phyloP scores from a whole-genome alignment of 495 filamentous ascomycete species.

The Schizothecium vesticola region DNA sequence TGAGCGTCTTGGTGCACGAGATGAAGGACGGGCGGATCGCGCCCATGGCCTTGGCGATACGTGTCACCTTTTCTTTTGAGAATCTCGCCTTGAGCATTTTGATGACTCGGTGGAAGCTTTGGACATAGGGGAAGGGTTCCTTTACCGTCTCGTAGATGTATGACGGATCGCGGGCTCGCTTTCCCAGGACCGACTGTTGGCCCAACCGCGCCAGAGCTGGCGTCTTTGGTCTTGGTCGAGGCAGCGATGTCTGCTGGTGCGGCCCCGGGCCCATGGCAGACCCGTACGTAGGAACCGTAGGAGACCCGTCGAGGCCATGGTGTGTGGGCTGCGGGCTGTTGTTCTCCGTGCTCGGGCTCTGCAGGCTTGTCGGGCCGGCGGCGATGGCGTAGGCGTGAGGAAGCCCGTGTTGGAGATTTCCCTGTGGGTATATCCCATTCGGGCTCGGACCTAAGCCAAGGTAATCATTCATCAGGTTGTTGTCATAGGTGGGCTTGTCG shows the following conservation, averaged over 20 bases:
- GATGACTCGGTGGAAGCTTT: slow-evolving; percentile 82
- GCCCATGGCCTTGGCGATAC: slow-evolving; percentile 80
- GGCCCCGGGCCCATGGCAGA: slow-evolving; percentile 11
- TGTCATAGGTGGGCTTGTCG: slow-evolving; percentile 38
- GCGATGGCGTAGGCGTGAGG: slow-evolving; percentile 48
- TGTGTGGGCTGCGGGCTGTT: slow-evolving; percentile 44
- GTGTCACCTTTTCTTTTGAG: slow-evolving; percentile 57
- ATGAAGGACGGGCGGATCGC: slow-evolving; percentile 91
- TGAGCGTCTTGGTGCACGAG: slow-evolving; percentile 74
- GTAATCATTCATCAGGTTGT: slow-evolving; percentile 34
- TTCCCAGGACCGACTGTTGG: slow-evolving; percentile 48
- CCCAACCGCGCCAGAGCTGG: slow-evolving; percentile 38
- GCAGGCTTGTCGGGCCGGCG: slow-evolving; percentile 43
- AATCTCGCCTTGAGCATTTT: slow-evolving; percentile 77
- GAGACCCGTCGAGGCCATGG: slow-evolving; percentile 41
- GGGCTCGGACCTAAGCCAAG: slow-evolving; percentile 36
- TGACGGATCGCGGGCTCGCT: slow-evolving; percentile 61
- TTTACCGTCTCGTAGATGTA: slow-evolving; percentile 84
- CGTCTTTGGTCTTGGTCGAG: slow-evolving; percentile 34
- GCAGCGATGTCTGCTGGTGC: slow-evolving; percentile 24
- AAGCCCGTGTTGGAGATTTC: slow-evolving; percentile 47
- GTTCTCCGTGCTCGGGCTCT: slow-evolving; percentile 47
- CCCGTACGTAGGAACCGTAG: slow-evolving; percentile 39
- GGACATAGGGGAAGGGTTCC: slow-evolving; percentile 84
- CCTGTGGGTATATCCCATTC: slow-evolving; percentile 39